Evolutionary conservation across 1,284 basidiomycete species (phyloP).

Genomic region (Apiotrichum domesticum): DNA sequence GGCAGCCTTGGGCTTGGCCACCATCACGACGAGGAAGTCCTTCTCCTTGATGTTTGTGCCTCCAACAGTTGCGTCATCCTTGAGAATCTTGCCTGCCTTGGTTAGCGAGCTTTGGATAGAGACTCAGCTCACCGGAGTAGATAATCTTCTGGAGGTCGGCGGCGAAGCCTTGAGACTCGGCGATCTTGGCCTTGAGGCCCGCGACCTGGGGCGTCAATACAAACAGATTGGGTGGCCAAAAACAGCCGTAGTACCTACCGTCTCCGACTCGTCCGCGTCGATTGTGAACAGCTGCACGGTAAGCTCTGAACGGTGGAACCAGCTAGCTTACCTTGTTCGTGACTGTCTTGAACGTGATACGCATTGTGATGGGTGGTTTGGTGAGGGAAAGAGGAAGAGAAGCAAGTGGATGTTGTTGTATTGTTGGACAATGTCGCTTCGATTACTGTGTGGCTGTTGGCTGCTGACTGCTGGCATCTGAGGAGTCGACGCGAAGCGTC

Average conservation of each 20-base stretch:
- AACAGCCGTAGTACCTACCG: conserved; percentile 44
- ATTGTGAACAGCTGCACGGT: conserved; percentile 56
- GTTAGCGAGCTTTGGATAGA: too few species aligned
- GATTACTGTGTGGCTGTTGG: too few species aligned
- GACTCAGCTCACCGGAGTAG: conserved; percentile 63
- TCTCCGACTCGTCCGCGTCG: conserved; percentile 70
- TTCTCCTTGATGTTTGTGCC: conserved; percentile 95
- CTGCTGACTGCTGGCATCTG: too few species aligned
- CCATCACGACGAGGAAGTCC: conserved; percentile 98
- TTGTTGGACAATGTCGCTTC: too few species aligned
- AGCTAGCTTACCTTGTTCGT: conserved; percentile 78
- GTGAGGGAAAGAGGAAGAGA: too few species aligned
- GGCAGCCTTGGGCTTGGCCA: conserved; percentile 62
- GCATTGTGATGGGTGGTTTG: conserved; percentile 55
- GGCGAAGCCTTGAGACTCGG: conserved; percentile 56
- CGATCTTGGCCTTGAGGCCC: conserved; percentile 80
- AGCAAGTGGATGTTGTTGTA: too few species aligned
- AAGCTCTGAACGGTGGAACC: conserved; percentile 43
- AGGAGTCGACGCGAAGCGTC: too few species aligned
- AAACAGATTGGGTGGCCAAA: too few species aligned
- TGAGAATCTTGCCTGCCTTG: conserved; percentile 75
- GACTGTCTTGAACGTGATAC: conserved; percentile 87
- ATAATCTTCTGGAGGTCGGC: conserved; percentile 92
- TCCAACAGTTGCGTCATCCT: conserved; percentile 81
- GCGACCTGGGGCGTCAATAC: conserved; percentile 49